phyloP scores from a whole-genome alignment of 495 filamentous ascomycete species.

The Hypoxylon crocopeplum region DNA sequence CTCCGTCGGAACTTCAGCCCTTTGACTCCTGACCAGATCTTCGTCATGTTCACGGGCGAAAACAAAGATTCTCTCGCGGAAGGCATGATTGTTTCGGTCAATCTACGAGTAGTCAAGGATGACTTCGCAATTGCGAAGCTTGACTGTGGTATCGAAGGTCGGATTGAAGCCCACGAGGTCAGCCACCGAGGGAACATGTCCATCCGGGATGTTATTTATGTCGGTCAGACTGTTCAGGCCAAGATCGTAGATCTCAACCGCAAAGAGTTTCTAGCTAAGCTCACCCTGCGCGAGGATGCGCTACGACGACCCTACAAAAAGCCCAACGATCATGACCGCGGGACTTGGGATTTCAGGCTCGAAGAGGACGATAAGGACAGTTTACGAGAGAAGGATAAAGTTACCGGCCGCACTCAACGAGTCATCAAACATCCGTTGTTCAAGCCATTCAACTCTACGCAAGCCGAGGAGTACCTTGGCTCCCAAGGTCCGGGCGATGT shows the following conservation, averaged over 20 bases:
- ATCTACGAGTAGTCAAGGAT: slow-evolving; percentile 84
- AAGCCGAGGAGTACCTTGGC: slow-evolving; percentile 92
- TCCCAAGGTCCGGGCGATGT: slow-evolving; percentile 85
- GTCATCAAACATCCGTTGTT: slow-evolving; percentile 98
- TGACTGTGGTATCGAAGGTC: slow-evolving; percentile 91
- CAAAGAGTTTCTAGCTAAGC: slow-evolving; percentile 77
- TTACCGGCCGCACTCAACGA: slow-evolving; percentile 79
- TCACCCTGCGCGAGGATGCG: slow-evolving; percentile 82
- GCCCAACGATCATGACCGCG: slow-evolving; percentile 69
- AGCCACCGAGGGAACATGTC: slow-evolving; percentile 62
- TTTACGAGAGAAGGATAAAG: slow-evolving; percentile 80
- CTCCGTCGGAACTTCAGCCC: slow-evolving; percentile 79
- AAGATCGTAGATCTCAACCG: slow-evolving; percentile 87
- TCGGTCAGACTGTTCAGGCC: slow-evolving; percentile 83
- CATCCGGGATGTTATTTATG: slow-evolving; percentile 64
- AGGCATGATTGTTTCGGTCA: slow-evolving; percentile 91
- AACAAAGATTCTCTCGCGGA: slow-evolving; percentile 80
- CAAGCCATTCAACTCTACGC: slow-evolving; percentile 86
- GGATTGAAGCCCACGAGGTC: slow-evolving; percentile 75
- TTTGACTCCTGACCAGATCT: slow-evolving; percentile 80
- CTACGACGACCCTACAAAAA: slow-evolving; percentile 72
- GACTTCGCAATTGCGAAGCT: slow-evolving; percentile 92
- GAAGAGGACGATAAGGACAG: slow-evolving; percentile 81
- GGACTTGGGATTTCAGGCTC: slow-evolving; percentile 84
- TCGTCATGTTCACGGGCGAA: slow-evolving; percentile 96